Base-by-base conservation (phyloP, 1,139 yeast genomes). In the Blastobotrys persicus region DNA sequence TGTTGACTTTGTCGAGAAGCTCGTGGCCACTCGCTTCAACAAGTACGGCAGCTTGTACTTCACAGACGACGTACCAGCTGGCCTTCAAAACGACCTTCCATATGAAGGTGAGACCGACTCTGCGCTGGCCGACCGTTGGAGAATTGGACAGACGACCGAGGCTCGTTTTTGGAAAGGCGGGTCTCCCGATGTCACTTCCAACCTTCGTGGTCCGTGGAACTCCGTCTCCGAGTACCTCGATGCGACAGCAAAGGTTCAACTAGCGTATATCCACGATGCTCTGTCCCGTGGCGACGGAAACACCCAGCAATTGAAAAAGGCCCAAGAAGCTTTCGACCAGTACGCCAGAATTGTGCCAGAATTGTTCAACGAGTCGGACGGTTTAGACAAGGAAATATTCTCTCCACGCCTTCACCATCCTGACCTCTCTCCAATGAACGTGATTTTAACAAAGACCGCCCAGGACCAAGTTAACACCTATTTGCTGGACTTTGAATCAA, bases 351-450 rank as follows among this genome's bases (percentile, higher is more conserved):
- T 85, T 44, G 78, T 86, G 0, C 79, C 81, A 9, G 66, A 71
- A 46, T 72, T 88, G 53, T 56, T 67, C 26, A 59, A 57, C 41
- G 55, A 53, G 6, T 59, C 58, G 33, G 52, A 55, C 34, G 59
- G 52, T 31, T 50, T 57, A 12, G 55, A 53, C 13, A 49, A 57
- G 4, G 61, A 81, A 49, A 71, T 89, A 46, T 77, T 86, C 62
- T 77, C 81, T 51, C 94, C 96, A 52, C 79, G 92, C 61, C 71
- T 92, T 48, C 80, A 72, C 57, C 77, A 82, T 55, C 94, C 96
- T 4, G 98, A 92, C 65, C 72, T 92, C 59, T 95, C 88, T 66
- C 98, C 98, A 28, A 75, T 89, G 77, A 92, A 92, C 64, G 87
- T 88, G 16, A 73, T 91, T 39, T 68, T 77, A 45, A 69, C 73